Evolutionary conservation across 306 rosid species (phyloP).

Genomic region (Vigna mungo): DNA sequence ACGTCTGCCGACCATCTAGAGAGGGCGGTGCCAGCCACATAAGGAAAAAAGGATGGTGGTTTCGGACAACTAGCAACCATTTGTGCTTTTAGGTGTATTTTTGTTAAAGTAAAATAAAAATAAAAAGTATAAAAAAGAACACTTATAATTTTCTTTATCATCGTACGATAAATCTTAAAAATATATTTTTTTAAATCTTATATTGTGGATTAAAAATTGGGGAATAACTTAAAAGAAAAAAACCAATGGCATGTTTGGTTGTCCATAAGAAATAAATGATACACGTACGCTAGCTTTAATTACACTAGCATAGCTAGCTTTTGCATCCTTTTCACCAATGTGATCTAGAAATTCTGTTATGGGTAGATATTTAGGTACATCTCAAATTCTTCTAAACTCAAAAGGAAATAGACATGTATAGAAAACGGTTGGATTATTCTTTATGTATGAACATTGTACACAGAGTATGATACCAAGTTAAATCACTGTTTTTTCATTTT

Average conservation of each 20-base stretch:
- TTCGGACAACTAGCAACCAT: background rate
- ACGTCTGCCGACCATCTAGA: background rate
- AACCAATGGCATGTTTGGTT: too few species aligned
- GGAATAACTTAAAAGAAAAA: too few species aligned
- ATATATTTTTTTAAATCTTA: too few species aligned
- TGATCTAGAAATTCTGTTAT: too few species aligned
- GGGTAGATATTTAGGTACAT: background rate
- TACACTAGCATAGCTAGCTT: too few species aligned
- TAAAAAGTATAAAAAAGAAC: too few species aligned
- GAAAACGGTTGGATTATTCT: background rate
- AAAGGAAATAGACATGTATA: background rate
- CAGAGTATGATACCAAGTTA: background rate
- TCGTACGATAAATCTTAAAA: too few species aligned
- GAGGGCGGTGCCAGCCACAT: slow-evolving; percentile 46
- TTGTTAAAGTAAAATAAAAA: background rate
- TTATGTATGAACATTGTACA: background rate
- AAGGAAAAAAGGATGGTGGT: slow-evolving; percentile 14
- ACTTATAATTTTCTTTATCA: too few species aligned
- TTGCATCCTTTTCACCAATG: too few species aligned
- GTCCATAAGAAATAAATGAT: too few species aligned
- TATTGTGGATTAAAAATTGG: too few species aligned
- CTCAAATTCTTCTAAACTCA: background rate
- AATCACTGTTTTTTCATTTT: background rate
- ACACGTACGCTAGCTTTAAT: too few species aligned
- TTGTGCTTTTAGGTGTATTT: background rate